Conservation (phyloP, 345 rosid genomes). For the Gossypium sturtianum region DNA sequence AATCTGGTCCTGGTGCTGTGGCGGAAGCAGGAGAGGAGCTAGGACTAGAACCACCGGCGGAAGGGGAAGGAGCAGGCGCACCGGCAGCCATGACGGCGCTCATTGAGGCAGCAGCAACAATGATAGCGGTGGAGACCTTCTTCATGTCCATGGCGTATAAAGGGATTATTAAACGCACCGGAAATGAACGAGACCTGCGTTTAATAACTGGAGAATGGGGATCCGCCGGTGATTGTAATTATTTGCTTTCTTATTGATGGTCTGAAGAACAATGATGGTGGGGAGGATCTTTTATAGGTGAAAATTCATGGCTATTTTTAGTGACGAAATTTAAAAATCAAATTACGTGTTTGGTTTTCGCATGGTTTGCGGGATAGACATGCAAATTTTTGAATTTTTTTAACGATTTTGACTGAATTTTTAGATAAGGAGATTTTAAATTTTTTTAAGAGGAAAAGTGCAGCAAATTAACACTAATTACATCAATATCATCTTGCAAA, state of each 20-base stretch:
- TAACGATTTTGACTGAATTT: not conserved
- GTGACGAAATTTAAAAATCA: too few relatives aligned
- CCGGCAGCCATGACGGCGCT: conserved; percentile 42
- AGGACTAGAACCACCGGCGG: conserved; percentile 11
- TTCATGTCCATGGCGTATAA: conserved; percentile 53
- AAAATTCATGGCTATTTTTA: too few relatives aligned
- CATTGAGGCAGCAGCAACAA: conserved; percentile 51
- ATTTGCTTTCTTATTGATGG: conserved; percentile 1
- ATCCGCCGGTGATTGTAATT: not conserved
- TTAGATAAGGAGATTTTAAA: not conserved
- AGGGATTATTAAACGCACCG: not conserved
- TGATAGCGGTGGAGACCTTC: conserved; percentile 55
- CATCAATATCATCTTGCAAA: too few relatives aligned
- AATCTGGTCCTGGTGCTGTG: conserved; percentile 15
- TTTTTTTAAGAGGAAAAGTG: too few relatives aligned
- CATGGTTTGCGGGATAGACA: too few relatives aligned
- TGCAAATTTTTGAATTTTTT: too few relatives aligned
- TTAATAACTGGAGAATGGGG: not conserved
- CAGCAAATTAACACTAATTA: too few relatives aligned
- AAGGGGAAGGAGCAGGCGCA: conserved; percentile 4
- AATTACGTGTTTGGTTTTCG: too few relatives aligned
- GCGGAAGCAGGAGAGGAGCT: conserved; percentile 26
- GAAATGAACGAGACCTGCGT: not conserved
- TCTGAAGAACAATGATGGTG: not conserved
- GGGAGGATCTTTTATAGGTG: too few relatives aligned